Conservation (phyloP, 2,329 filamentous ascomycete species). For the Dactylellina parvicollis region DNA sequence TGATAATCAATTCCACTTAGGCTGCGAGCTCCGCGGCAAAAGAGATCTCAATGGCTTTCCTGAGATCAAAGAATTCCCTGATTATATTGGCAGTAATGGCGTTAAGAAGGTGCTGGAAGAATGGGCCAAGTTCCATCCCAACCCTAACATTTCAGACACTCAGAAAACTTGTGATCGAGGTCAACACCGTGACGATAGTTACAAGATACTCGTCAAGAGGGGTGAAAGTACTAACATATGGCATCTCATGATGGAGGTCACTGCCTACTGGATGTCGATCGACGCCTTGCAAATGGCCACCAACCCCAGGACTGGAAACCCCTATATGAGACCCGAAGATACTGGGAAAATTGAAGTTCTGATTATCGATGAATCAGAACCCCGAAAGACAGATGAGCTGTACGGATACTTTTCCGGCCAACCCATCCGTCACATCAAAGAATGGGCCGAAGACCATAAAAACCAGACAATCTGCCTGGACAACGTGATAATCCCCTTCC, state of each 20-base stretch:
- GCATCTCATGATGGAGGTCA: constrained; percentile 61
- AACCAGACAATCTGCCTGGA: constrained; percentile 44
- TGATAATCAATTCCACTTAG: constrained; percentile 52
- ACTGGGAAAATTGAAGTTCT: constrained; percentile 59
- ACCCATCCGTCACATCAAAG: constrained; percentile 58
- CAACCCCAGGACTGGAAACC: constrained; percentile 36
- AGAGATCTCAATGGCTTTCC: constrained; percentile 2
- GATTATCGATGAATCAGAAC: constrained; percentile 59
- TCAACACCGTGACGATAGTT: constrained; percentile 3
- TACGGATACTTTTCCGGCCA: constrained; percentile 61
- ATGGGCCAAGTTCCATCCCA: neutral
- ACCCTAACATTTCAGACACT: neutral
- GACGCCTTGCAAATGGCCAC: constrained; percentile 60
- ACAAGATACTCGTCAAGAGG: constrained; percentile 59
- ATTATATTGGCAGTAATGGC: neutral
- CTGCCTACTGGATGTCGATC: constrained; percentile 59
- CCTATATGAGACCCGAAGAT: constrained; percentile 56
- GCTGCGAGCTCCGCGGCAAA: constrained; percentile 53
- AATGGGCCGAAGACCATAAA: constrained; percentile 53
- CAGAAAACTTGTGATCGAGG: neutral
- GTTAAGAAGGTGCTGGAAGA: neutral
- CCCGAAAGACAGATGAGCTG: constrained; percentile 61
- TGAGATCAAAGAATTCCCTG: neutral
- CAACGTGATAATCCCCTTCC: constrained; percentile 62
- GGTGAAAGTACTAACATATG: constrained; percentile 59